Evolutionary conservation across 768 basidiomycete species (phyloP).

Genomic region (Termitomyces sp.): DNA sequence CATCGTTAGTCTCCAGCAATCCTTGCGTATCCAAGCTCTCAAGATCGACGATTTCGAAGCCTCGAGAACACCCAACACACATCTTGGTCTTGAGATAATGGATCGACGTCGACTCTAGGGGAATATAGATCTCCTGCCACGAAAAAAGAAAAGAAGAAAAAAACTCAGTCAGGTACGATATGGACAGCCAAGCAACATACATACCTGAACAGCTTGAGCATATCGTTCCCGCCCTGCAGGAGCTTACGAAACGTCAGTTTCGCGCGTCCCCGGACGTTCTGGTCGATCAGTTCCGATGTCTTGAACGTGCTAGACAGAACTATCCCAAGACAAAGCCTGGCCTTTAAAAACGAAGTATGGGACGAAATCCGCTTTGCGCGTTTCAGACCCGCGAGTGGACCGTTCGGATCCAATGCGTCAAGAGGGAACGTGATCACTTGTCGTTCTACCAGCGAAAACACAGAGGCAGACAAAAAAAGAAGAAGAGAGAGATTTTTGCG

Average conservation of each 20-base stretch:
- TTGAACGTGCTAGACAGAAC: constrained; percentile 97
- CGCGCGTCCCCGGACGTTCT: constrained; percentile 66
- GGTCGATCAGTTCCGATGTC: constrained; percentile 93
- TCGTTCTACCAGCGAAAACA: constrained; percentile 53
- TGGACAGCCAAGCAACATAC: constrained; percentile 1
- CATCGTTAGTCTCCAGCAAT: constrained; percentile 87
- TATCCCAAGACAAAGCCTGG: constrained; percentile 84
- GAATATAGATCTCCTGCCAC: constrained; percentile 93
- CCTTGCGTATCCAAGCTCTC: constrained; percentile 97
- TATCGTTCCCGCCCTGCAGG: constrained; percentile 92
- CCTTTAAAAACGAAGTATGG: constrained; percentile 97
- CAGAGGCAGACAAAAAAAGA: no score
- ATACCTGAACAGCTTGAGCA: constrained; percentile 85
- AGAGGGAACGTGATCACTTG: constrained; percentile 95
- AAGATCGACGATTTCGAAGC: constrained; percentile 97
- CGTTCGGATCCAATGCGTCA: constrained; percentile 84
- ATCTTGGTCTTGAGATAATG: constrained; percentile 97
- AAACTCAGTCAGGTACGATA: no score
- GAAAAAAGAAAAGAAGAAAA: no score
- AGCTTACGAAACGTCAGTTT: constrained; percentile 95
- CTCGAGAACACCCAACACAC: constrained; percentile 94
- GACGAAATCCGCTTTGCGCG: constrained; percentile 93
- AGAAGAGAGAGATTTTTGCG: no score
- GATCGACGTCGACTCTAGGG: constrained; percentile 92
- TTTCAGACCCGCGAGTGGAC: constrained; percentile 87